Conservation (phyloP, 164 flowering plant species). For the Umbellularia californica region DNA sequence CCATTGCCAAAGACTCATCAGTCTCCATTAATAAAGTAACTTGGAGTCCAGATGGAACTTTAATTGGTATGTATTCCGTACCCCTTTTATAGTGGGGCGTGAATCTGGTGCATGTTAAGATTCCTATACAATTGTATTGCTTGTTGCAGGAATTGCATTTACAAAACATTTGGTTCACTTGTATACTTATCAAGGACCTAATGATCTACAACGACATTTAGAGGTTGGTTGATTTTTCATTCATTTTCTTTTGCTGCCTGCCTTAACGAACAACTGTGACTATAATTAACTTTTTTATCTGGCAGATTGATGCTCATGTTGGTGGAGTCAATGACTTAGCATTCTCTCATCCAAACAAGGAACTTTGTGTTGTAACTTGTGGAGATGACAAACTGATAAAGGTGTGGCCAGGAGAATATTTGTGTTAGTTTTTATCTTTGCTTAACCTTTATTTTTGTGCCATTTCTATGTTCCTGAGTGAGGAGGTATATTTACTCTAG, state of each 20-base stretch:
- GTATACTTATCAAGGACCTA: conserved; percentile 55
- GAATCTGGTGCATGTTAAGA: background rate
- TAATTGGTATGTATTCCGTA: conserved; percentile 46
- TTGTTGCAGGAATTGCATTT: conserved; percentile 52
- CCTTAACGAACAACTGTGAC: background rate
- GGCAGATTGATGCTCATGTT: conserved; percentile 87
- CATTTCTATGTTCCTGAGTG: background rate
- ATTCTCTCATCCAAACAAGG: conserved; percentile 84
- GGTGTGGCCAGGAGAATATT: conserved; percentile 32
- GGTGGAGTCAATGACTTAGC: conserved; percentile 85
- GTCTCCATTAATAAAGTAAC: conserved; percentile 67
- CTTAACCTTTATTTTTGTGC: background rate
- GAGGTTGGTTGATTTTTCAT: conserved; percentile 43
- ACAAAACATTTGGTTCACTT: conserved; percentile 76
- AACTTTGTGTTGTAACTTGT: conserved; percentile 71
- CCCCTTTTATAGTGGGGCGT: background rate
- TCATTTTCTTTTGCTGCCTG: background rate
- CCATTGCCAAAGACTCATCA: conserved; percentile 50
- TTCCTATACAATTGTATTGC: background rate
- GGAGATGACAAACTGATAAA: conserved; percentile 87
- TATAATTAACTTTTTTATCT: conserved; percentile 7
- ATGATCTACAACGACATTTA: conserved; percentile 61
- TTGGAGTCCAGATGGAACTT: conserved; percentile 88
- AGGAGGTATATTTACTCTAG: conserved; percentile 32
- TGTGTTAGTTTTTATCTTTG: background rate